A percentile compares a stretch with the other conserved stretches of the same genome.
Conservation (phyloP, 2,329 filamentous ascomycete genomes). For the Stachybotrys elegans region DNA sequence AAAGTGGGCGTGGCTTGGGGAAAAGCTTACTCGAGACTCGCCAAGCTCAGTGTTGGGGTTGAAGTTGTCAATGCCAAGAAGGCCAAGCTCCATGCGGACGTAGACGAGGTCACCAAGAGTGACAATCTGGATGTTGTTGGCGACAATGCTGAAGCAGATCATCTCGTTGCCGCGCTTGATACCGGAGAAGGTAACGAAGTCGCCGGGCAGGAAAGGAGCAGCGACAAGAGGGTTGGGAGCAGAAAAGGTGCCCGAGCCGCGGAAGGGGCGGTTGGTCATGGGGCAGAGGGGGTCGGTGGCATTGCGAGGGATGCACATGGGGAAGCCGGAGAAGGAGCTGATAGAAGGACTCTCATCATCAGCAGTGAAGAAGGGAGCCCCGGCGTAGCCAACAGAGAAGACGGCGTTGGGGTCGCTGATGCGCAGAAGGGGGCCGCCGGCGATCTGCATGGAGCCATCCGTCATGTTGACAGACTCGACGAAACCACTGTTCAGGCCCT, state of each 20-base stretch:
- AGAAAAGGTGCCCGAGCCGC: conserved; percentile 25
- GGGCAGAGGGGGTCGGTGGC: conserved; percentile 29
- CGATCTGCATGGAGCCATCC: conserved; percentile 27
- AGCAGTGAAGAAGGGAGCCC: conserved; percentile 36
- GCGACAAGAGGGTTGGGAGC: conserved; percentile 29
- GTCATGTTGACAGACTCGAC: conserved; percentile 27
- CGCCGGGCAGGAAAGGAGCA: conserved; percentile 29
- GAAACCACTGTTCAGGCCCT: conserved; percentile 28
- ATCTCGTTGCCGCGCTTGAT: conserved; percentile 24
- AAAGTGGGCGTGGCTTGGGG: neutral
- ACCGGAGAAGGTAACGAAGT: conserved; percentile 29
- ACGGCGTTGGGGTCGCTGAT: conserved; percentile 41
- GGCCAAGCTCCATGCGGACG: conserved; percentile 27
- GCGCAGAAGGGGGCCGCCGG: conserved; percentile 24
- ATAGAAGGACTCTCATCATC: conserved; percentile 44
- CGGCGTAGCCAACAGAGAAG: conserved; percentile 32
- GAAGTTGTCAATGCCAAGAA: conserved; percentile 28
- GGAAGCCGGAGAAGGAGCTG: conserved; percentile 43
- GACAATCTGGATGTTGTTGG: conserved; percentile 29
- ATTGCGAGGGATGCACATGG: conserved; percentile 45
- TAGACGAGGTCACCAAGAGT: conserved; percentile 26
- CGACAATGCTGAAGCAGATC: conserved; percentile 29
- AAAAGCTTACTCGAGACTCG: conserved; percentile 25
- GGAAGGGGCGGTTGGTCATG: conserved; percentile 25
- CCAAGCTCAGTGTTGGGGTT: conserved; percentile 25